Evolutionary conservation across 2,329 filamentous ascomycete genomes (phyloP).

Genomic region (Metarhizium brunneum): DNA sequence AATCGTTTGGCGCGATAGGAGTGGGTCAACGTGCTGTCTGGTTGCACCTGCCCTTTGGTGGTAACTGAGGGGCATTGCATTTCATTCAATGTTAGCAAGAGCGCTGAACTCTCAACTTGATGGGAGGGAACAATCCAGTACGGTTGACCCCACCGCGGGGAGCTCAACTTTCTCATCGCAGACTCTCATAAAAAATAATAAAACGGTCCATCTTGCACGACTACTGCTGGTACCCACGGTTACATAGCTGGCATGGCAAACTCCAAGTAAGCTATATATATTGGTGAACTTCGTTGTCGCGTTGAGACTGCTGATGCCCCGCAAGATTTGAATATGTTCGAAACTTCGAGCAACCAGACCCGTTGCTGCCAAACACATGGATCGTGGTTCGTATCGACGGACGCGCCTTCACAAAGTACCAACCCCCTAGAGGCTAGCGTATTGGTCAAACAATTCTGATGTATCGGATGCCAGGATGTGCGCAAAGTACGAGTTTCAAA

Average conservation of each 20-base stretch:
- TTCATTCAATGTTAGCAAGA: not conserved
- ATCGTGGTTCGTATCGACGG: conserved; percentile 92
- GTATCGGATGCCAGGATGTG: conserved; percentile 51
- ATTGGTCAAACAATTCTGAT: conserved; percentile 4
- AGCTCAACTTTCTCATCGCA: not conserved
- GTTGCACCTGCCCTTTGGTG: not conserved
- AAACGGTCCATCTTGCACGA: not conserved
- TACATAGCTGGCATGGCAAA: conserved; percentile 38
- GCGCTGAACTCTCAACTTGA: not conserved
- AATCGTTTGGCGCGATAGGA: not conserved
- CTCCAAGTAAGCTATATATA: conserved; percentile 34
- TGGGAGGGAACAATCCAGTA: not conserved
- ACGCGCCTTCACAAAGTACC: conserved; percentile 84
- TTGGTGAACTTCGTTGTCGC: not conserved
- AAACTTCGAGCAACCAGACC: conserved; percentile 74
- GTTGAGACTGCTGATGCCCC: conserved; percentile 1
- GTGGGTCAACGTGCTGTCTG: not conserved
- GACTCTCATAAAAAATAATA: not conserved
- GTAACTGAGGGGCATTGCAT: not conserved
- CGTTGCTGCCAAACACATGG: conserved; percentile 84
- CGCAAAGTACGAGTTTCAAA: conserved; percentile 73
- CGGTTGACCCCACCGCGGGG: conserved; percentile 2
- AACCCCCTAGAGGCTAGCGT: too few species aligned
- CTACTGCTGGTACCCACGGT: not conserved
- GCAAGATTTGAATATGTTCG: conserved; percentile 88